Evolutionary conservation across 169 alveolate species (phyloP).

Genomic region (Sarcocystis neurona): DNA sequence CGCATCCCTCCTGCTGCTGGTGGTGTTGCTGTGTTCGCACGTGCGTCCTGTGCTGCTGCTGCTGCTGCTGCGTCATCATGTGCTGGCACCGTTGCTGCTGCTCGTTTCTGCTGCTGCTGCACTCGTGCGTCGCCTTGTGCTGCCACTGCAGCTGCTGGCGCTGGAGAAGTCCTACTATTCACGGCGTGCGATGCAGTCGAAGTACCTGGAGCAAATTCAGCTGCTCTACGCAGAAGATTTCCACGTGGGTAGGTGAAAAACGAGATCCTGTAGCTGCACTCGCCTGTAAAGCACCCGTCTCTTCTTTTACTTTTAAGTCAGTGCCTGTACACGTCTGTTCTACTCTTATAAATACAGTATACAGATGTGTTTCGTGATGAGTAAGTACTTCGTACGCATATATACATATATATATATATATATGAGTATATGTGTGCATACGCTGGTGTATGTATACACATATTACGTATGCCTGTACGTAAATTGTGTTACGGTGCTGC

Average conservation of each 20-base stretch:
- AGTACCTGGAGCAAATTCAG: constrained; percentile 92
- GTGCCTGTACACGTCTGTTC: not conserved
- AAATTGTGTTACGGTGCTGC: too few species aligned
- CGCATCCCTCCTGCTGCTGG: too few species aligned
- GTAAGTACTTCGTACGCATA: not conserved
- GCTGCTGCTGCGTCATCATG: constrained; percentile 36
- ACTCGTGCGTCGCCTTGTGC: constrained; percentile 2
- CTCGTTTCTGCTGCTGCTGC: constrained; percentile 2
- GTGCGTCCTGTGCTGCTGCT: constrained; percentile 26
- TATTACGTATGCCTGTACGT: too few species aligned
- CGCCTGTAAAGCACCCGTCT: not conserved
- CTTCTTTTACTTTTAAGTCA: too few species aligned
- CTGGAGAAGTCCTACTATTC: constrained; percentile 72
- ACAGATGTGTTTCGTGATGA: not conserved
- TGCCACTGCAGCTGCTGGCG: constrained; percentile 68
- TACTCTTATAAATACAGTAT: not conserved
- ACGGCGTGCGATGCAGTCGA: constrained; percentile 91
- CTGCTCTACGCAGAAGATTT: constrained; percentile 95
- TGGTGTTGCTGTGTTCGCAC: too few species aligned
- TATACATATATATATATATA: too few species aligned
- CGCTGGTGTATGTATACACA: not conserved
- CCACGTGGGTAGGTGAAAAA: constrained; percentile 86
- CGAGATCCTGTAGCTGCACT: not conserved
- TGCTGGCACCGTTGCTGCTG: constrained; percentile 20
- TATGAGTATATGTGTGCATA: not conserved